Base-by-base conservation (phyloP, 495 filamentous ascomycete genomes). In the Podospora fimiseda region DNA sequence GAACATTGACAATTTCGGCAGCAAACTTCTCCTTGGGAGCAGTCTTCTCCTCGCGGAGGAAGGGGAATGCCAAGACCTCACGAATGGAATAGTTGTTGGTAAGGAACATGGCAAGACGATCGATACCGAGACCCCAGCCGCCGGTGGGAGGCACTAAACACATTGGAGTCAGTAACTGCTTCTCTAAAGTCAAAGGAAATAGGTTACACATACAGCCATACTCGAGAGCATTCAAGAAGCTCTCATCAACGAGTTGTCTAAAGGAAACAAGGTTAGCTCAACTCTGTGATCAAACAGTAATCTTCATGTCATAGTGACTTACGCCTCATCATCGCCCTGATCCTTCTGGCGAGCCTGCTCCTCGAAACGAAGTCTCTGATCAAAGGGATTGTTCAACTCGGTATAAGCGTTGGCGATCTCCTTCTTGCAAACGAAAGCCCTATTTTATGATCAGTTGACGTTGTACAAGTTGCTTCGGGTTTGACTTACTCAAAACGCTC, bases 401-500 rank as follows among this genome's bases (percentile, higher is more conserved):
- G 93, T 99, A 75, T 97, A 97, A 2, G 91, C 90, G 62, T 97
- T 96, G 55, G 83, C 84, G 58, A 96, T 94, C 67, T 96, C 90
- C 80, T 96, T 96, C 78, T 89, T 95, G 80, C 87, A 90, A 24
- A 95, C 94, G 63, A 98, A 98, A 16, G 88, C 90, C 73, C n/a
- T n/a, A n/a, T n/a, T n/a, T n/a, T n/a, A n/a, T n/a, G n/a, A n/a
- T n/a, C n/a, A n/a, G n/a, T n/a, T n/a, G n/a, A n/a, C n/a, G n/a
- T n/a, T n/a, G n/a, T n/a, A n/a, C n/a, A n/a, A n/a, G n/a, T n/a
- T n/a, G n/a, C n/a, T n/a, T n/a, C n/a, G n/a, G n/a, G n/a, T n/a
- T n/a, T n/a, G n/a, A n/a, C n/a, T n/a, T n/a, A n/a, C n/a, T 98
- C 93, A 72, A 96, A 96, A 49, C 94, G 85, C 74, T 98, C 93